A percentile compares a stretch with the other conserved stretches of the same genome.
Conservation (phyloP, 2,329 filamentous ascomycete genomes). For the Rutstroemia sp. region DNA sequence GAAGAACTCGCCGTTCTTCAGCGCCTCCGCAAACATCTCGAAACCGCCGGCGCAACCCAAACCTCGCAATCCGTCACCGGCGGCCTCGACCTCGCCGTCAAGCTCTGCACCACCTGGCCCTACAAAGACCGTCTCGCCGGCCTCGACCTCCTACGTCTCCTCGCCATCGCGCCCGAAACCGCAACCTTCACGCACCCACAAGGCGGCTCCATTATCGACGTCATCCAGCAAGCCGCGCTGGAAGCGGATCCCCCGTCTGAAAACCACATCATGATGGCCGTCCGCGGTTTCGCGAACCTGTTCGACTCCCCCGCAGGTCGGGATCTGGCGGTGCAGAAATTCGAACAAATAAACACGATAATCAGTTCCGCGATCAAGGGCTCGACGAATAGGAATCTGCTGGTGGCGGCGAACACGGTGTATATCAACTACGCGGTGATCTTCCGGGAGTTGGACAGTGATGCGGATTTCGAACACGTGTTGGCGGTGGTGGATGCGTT, state of each 20-base stretch:
- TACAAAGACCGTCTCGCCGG: constrained; percentile 72
- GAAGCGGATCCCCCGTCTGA: constrained; percentile 52
- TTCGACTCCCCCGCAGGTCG: constrained; percentile 71
- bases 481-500: constrained; percentile 50
- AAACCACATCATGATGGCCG: constrained; percentile 83
- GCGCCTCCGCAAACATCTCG: constrained; percentile 55
- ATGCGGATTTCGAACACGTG: constrained; percentile 33
- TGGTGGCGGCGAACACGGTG: constrained; percentile 73
- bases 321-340: constrained; percentile 48
- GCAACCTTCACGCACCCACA: constrained; percentile 50
- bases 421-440: constrained; percentile 82
- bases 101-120: constrained; percentile 73
- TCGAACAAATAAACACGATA: constrained; percentile 39
- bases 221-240: constrained; percentile 51
- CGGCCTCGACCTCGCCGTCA: constrained; percentile 59
- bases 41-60: constrained; percentile 36
- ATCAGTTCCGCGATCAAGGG: constrained; percentile 57
- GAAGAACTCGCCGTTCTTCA: constrained; percentile 59
- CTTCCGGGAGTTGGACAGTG: constrained; percentile 37
- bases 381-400: constrained; percentile 69
- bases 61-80: constrained; percentile 40
- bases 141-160: constrained; percentile 79
- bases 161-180: constrained; percentile 62
- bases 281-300: constrained; percentile 75
- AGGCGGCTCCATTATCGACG: constrained; percentile 50